Base-by-base conservation (phyloP, 352 stramenopile genomes). In the Phytopythium litorale region DNA sequence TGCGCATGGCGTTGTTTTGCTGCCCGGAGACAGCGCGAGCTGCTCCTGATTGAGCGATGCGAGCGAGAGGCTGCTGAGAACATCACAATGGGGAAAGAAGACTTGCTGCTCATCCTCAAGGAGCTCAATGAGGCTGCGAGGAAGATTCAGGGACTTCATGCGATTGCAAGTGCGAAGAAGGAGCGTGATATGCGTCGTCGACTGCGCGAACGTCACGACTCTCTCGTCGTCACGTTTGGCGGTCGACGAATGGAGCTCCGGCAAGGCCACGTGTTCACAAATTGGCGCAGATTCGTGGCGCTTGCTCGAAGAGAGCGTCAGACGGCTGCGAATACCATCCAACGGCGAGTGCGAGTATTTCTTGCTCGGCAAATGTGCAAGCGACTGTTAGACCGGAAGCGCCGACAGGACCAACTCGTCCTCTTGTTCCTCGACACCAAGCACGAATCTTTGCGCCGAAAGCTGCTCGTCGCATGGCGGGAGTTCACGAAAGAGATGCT, bases 101-200 rank as follows among this genome's bases (percentile, higher is more conserved):
- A 92, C 40, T 64, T 65, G 50, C 58, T 79, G 7, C 16, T 76
- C 11, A 78, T 89, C 40, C 51, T 66, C 30, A 65, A 77, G 18
- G 45, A 38, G 16, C 54, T 79, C 18, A 78, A 89, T 52, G 62
- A 67, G 11, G 72, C 74, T 7, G 77, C 81, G 12, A 49, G 25
- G 7, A 78, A 65, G 50, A 88, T 92, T 37, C 83, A 89, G 68
- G 73, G 71, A 0, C 53, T 92, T 7, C 68, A 82, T 50, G 63
- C 67, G 19, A 83, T 89, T 32, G 67, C 67, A 7, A 21, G 56
- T 23, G 66, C 63, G 9, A 84, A 82, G 25, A 58, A 65, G 12
- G 71, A 70, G n/a, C 53, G 67, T n/a, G 61, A 61, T 21, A 57
- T 68, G n/a, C 73, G 71, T 33, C 58, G 69, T 64, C 68, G 75